Evolutionary conservation across 371 early-diverging fungal species (phyloP), one percentile per base, ranked within the genome.

Genomic region (Actinomucor elegans): DNA sequence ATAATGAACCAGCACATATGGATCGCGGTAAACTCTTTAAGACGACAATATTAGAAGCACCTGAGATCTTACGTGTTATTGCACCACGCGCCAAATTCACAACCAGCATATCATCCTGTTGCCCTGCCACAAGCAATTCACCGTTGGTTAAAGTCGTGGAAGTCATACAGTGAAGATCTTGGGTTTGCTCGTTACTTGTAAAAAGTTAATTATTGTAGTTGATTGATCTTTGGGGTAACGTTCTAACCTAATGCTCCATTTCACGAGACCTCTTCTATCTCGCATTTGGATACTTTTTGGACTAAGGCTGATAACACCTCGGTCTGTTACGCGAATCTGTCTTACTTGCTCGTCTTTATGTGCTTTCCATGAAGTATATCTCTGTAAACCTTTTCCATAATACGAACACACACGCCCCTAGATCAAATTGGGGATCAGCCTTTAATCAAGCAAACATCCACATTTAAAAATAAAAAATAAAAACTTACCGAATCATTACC

Each of bases 401-500:
- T 82, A 80, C 0, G 85, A 84, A 20, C 75, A 64, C 2, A 86
- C 79, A 18, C 80, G 80, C 5, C 87, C 87, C 87, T 86, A 69
- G n/a, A n/a, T n/a, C n/a, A n/a, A n/a, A n/a, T n/a, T n/a, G n/a
- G n/a, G n/a, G n/a, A n/a, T n/a, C n/a, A n/a, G n/a, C n/a, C n/a
- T n/a, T n/a, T n/a, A n/a, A n/a, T n/a, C n/a, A n/a, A n/a, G n/a
- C n/a, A n/a, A n/a, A n/a, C n/a, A n/a, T n/a, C n/a, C n/a, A n/a
- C n/a, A n/a, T n/a, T n/a, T n/a, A 28, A 23, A 18, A 38, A 51
- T 14, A 27, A 11, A 14, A 33, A 36, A 28, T 18, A n/a, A 15
- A 14, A 27, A 26, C 68, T 73, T 81, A 89, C 92, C 43, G 79
- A 72, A 46, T 88, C 90, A 57, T 86, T 84, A 47, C 90, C 92